phyloP scores from a whole-genome alignment of 2,329 filamentous ascomycete genomes.

The Aspergillus clavatus region DNA sequence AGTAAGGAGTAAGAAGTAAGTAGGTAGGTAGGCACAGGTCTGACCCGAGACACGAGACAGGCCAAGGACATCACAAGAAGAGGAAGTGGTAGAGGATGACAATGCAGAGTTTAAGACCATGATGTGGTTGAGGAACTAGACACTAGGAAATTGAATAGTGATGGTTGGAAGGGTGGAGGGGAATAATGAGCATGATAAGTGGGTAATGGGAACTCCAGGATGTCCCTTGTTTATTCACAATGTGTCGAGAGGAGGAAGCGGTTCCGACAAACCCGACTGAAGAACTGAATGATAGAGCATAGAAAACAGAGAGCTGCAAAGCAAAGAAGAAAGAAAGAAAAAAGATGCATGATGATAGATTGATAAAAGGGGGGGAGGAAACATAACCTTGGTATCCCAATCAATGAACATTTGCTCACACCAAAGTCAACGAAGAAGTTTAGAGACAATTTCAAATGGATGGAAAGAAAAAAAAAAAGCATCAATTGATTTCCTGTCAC shows the following conservation, averaged over 20 bases:
- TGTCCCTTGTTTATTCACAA: background rate
- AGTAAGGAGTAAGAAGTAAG: background rate
- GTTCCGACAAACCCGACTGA: background rate
- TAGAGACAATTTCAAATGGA: background rate
- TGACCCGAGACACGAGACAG: too few relatives aligned
- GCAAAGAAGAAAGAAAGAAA: background rate
- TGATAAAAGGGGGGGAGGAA: background rate
- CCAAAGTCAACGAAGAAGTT: background rate
- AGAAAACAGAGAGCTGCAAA: too few relatives aligned
- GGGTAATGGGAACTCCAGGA: background rate
- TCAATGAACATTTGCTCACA: background rate
- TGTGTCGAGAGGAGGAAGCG: background rate
- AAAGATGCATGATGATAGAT: background rate
- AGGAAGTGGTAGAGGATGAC: background rate
- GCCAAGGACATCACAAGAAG: constrained; percentile 1
- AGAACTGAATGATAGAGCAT: too few relatives aligned
- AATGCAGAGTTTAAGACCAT: background rate
- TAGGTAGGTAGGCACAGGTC: too few relatives aligned
- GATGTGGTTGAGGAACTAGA: too few relatives aligned
- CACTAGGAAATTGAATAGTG: background rate
- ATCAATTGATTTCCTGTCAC: too few relatives aligned
- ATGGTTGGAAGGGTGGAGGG: background rate
- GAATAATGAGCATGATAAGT: background rate
- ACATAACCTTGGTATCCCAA: background rate
- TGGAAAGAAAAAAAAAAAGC: too few relatives aligned